Evolutionary conservation across 2,329 filamentous ascomycete species (phyloP), one percentile per base, ranked within the genome.

Genomic region (Botrytis byssoidea): DNA sequence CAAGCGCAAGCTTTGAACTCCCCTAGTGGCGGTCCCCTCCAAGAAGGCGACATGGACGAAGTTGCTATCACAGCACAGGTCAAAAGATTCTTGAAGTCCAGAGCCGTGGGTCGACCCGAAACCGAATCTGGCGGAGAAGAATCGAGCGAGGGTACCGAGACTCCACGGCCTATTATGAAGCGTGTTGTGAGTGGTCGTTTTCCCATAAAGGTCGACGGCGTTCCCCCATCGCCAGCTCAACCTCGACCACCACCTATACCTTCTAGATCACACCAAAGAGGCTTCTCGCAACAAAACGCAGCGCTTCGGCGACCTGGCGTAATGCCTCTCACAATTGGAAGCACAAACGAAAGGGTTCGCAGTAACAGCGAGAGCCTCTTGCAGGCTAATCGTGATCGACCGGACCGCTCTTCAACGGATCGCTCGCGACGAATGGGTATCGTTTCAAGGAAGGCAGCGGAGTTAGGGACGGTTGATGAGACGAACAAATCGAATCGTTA

Each of bases 221-320:
- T 89, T 67, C 93, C 96, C 73, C 84, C 91, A 5, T 95, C 92
- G 6, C 93, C 92, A 22, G 90, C 87, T 55, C 83, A 88, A 18
- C 84, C 86, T 32, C 88, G 91, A 48, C 87, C 92, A 42, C 93
- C 95, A 4, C 92, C 93, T 0, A 93, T 97, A 74, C 94, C 94
- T 0, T 88, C 89, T 7, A 88, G 92, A 74, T 96, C 94, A 4
- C 94, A 97, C 81, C 93, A 93, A 77, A 90, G 95, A 44, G 90
- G 90, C 1, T 84, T 91, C 5, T 93, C 91, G 4, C 90, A 92
- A 77, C 90, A 93, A 76, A 92, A 87, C 74, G 80, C 83, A 10
- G 84, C 88, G 9, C 84, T 90, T 64, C 89, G 93, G 73, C 87
- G 91, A 73, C 93, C 94, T 1, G 89, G 90, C 2, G 87, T 94